phyloP scores from a whole-genome alignment of 441 rosid genomes.

The Erodium moschatum region DNA sequence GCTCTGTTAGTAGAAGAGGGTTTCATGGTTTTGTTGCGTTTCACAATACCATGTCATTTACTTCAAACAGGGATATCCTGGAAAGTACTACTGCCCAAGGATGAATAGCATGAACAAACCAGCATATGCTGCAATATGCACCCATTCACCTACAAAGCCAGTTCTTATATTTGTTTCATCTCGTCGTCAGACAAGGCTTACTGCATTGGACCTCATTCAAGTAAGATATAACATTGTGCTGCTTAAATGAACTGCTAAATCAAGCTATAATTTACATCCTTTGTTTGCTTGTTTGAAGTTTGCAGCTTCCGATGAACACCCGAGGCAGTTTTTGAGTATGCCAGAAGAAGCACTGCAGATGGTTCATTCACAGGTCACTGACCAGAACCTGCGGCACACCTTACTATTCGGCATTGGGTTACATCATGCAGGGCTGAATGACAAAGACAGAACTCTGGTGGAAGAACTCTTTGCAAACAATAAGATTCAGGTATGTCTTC shows the following conservation, averaged over 20 bases:
- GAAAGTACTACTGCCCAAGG: conserved; percentile 88
- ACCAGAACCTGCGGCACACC: conserved; percentile 90
- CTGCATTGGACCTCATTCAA: conserved; percentile 97
- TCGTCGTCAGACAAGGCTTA: conserved; percentile 97
- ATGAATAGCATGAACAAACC: conserved; percentile 99
- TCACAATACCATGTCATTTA: conserved; percentile 2
- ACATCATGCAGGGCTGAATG: conserved; percentile 97
- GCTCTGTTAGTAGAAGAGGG: not conserved
- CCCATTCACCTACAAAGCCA: conserved; percentile 95
- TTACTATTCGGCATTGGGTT: conserved; percentile 95
- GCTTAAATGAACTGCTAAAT: conserved; percentile 14
- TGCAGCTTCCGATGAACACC: conserved; percentile 93
- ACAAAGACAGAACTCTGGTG: conserved; percentile 83
- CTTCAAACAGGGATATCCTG: conserved; percentile 83
- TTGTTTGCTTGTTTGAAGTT: conserved; percentile 42
- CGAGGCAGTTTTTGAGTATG: conserved; percentile 78
- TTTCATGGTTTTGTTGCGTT: not conserved
- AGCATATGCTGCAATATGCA: conserved; percentile 96
- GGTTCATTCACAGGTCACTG: conserved; percentile 91
- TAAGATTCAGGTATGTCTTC: conserved; percentile 72
- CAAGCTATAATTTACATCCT: conserved; percentile 17
- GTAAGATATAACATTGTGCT: conserved; percentile 31
- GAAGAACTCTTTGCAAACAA: conserved; percentile 96
- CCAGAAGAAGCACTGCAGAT: conserved; percentile 87
- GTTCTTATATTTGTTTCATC: conserved; percentile 97